Evolutionary conservation across 805 yeast genomes (phyloP), one percentile per base, ranked within the genome.

Genomic region (Candida insectalens): DNA sequence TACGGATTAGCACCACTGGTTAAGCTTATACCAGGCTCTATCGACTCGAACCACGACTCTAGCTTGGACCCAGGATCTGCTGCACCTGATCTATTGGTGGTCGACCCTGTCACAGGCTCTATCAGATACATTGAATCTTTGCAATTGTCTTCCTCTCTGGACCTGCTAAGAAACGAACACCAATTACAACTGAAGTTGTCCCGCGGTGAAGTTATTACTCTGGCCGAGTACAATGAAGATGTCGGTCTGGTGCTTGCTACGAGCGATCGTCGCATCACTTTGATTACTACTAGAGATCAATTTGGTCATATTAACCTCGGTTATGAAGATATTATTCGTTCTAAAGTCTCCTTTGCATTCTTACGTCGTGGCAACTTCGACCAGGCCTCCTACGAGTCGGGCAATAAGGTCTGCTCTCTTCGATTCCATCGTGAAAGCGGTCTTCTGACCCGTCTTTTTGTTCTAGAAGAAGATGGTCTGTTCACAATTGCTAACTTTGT

Each of bases 171-270:
- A 25, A 70, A 55, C 56, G 57, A 31, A 5, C 55, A 49, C 10
- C 36, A 49, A 26, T 58, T 60, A 32, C 45, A 54, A 3, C 45
- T 77, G 16, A 65, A 62, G 27, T 57, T 77, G 5, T 46, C 60
- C 1, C 53, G 65, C 14, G 62, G 65, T 12, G 96, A 88, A 50
- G 49, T 52, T 20, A 60, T 85, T 13, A 69, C 74, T 1, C 45
- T 64, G 25, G 67, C 79, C 2, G 71, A 74, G 35, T 70, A 70
- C 39, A 65, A 79, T 8, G 84, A 77, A 42, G 88, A 92, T 1
- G 74, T 81, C 2, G 95, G 95, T 2, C 62, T 84, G 4, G 63
- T 79, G 1, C 48, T 80, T 6, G 71, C 85, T 6, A 84, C 96
- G 0, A 71, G 82, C 3, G 60, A 70, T 40, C 84, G 84, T 17